A percentile compares a stretch with the other conserved stretches of the same genome.
These are phyloP conservation scores for Juglanconis juglandina DNA, from an alignment of 2,329 filamentous ascomycete species.

Conservation along the genomic window DNA sequence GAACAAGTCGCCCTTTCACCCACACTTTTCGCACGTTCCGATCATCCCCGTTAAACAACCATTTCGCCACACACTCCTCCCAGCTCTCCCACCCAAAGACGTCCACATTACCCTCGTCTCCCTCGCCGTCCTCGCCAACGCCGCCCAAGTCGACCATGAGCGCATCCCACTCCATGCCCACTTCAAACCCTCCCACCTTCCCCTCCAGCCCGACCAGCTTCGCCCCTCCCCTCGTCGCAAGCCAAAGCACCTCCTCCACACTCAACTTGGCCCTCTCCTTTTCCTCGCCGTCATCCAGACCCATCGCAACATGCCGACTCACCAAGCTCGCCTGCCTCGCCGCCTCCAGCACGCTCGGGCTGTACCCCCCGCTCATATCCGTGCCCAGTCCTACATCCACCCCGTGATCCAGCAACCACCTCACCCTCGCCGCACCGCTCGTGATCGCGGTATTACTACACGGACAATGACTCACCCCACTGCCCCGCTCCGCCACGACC, in stretches of 20 bases:
- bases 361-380: conserved; percentile 87
- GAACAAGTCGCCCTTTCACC: conserved; percentile 81
- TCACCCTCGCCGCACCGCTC: conserved; percentile 72
- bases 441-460: conserved; percentile 81
- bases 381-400: conserved; percentile 84
- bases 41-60: conserved; percentile 92
- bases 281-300: conserved; percentile 22
- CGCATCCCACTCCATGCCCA: conserved; percentile 87
- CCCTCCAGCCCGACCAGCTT: conserved; percentile 70
- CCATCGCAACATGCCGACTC: conserved; percentile 67
- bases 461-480: conserved; percentile 81
- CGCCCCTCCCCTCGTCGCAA: conserved; percentile 86
- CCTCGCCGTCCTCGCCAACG: conserved; percentile 41
- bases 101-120: conserved; percentile 65
- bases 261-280: conserved; percentile 61
- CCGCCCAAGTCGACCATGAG: conserved; percentile 69
- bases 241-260: conserved; percentile 82
- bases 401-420: conserved; percentile 69
- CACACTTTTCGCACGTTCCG: conserved; percentile 85
- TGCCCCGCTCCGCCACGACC: conserved; percentile 57
- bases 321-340: conserved; percentile 77
- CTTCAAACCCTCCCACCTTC: conserved; percentile 75
- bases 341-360: conserved; percentile 76
- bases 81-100: conserved; percentile 90
- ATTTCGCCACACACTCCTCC: conserved; percentile 85